Conservation (phyloP, 768 basidiomycete genomes). For the Suillus cothurnatus region DNA sequence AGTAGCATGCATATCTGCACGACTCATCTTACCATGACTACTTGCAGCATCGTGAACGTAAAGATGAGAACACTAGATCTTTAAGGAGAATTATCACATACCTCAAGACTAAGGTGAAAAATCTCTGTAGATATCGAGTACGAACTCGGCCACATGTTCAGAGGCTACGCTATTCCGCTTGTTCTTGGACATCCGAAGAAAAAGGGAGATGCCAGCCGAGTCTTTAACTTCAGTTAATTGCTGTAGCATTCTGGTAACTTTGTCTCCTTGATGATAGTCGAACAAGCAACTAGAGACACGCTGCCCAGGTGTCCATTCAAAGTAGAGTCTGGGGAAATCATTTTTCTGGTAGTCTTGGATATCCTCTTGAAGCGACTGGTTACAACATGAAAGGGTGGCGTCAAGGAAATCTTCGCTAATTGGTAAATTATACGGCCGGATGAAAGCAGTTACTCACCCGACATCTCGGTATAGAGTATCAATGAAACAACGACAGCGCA, state of each 20-base stretch:
- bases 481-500: neutral
- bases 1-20: neutral
- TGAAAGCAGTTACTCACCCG: neutral
- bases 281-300: neutral
- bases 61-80: neutral
- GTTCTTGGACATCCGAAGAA: neutral
- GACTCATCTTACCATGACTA: neutral
- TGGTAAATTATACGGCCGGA: neutral
- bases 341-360: too few species aligned
- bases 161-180: accelerated
- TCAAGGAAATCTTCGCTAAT: too few species aligned
- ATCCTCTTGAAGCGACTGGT: too few species aligned
- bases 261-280: neutral
- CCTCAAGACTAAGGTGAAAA: neutral
- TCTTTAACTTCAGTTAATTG: neutral
- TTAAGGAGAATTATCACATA: neutral
- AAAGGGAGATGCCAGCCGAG: neutral
- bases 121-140: neutral
- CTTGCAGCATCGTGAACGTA: neutral
- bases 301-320: neutral
- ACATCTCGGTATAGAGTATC: neutral
- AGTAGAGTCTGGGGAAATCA: neutral
- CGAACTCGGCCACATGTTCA: neutral
- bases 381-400: neutral
- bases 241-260: neutral